Evolutionary conservation across 306 rosid species (phyloP).

Genomic region (Lagenaria siceraria): DNA sequence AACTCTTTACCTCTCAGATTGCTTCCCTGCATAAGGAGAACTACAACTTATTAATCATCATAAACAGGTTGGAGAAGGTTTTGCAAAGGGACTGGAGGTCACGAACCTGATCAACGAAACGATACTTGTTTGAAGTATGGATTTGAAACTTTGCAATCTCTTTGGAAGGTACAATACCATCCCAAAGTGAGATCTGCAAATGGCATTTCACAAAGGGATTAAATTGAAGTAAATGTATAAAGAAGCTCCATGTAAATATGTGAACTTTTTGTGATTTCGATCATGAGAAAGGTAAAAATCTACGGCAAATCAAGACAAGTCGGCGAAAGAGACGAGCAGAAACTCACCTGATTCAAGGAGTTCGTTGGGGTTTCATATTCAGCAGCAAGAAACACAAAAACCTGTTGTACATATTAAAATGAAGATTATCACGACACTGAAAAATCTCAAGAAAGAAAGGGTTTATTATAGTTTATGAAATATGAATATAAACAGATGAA

Average conservation of each 20-base stretch:
- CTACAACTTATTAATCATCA: not conserved
- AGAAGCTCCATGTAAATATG: not conserved
- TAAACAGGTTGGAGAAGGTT: not conserved
- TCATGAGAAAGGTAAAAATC: not conserved
- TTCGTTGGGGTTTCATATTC: constrained; percentile 68
- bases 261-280: not conserved
- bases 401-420: constrained; percentile 29
- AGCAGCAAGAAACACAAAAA: constrained; percentile 75
- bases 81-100: too few species aligned
- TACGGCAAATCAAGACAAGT: not conserved
- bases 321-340: not conserved
- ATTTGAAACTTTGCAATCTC: constrained; percentile 69
- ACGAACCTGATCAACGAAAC: constrained; percentile 59
- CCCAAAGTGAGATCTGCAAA: constrained; percentile 86
- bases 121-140: constrained; percentile 80
- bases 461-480: not conserved
- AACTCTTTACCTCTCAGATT: constrained; percentile 74
- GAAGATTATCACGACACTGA: not conserved
- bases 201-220: not conserved
- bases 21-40: constrained; percentile 43
- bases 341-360: constrained; percentile 57
- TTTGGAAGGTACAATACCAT: constrained; percentile 76
- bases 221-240: not conserved
- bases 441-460: not conserved
- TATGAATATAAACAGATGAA: not conserved